These are phyloP conservation scores for Clonostachys rhizophaga DNA, from an alignment of 2,329 filamentous ascomycete species.

Conservation along the genomic window DNA sequence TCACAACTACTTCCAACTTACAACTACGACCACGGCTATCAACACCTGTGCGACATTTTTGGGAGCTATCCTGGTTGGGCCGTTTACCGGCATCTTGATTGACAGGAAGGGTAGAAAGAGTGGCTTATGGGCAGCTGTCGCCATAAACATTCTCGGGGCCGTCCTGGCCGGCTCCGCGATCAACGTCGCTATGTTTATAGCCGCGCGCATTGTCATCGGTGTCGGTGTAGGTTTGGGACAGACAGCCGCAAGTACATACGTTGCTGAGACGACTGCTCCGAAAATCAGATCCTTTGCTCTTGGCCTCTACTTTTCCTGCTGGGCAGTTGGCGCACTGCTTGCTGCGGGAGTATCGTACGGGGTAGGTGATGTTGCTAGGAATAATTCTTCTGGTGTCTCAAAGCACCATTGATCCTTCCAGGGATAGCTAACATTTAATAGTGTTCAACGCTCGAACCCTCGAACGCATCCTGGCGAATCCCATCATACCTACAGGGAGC, in stretches of 20 bases:
- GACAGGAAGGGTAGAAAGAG: conserved; percentile 33
- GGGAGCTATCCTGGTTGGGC: conserved; percentile 34
- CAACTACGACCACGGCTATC: conserved; percentile 38
- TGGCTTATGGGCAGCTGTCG: conserved; percentile 10
- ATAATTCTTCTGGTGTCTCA: neutral
- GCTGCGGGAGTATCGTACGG: conserved; percentile 12
- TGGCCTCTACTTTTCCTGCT: conserved; percentile 12
- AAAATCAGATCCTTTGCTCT: conserved; percentile 4
- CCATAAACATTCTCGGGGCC: conserved; percentile 13
- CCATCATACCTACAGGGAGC: conserved; percentile 16
- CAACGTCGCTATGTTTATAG: conserved; percentile 34
- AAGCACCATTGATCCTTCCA: neutral
- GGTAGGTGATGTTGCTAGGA: conserved; percentile 4
- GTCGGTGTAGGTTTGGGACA: conserved; percentile 33
- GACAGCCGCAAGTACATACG: conserved; percentile 36
- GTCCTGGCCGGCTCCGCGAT: conserved; percentile 38
- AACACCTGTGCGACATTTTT: conserved; percentile 47
- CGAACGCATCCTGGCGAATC: conserved; percentile 20
- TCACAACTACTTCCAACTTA: conserved; percentile 46
- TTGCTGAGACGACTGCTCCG: conserved; percentile 38
- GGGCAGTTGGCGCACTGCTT: conserved; percentile 11
- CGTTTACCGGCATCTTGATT: conserved; percentile 30
- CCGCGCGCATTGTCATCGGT: conserved; percentile 37
- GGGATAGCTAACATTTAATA: conserved; percentile 2
- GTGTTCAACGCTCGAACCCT: conserved; percentile 11